phyloP scores from a whole-genome alignment of 768 basidiomycete species.

The Cystofilobasidium macerans region DNA sequence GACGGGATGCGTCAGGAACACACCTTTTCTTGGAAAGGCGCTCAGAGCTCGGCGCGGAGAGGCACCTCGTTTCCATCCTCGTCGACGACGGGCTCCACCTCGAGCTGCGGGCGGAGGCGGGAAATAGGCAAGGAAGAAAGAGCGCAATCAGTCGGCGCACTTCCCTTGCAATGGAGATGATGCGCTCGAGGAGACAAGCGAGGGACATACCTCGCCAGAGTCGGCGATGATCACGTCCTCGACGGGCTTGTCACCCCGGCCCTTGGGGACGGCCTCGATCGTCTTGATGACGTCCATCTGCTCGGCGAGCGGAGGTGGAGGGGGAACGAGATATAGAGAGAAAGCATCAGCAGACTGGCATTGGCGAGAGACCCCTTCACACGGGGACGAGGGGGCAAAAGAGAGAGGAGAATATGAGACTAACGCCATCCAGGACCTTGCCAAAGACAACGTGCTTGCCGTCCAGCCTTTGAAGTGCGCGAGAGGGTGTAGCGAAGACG shows the following conservation, averaged over 20 bases:
- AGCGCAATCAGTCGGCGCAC: no score
- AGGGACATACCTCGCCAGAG: slow-evolving; percentile 76
- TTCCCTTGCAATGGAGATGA: no score
- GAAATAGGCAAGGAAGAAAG: no score
- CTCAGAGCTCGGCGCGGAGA: slow-evolving; percentile 83
- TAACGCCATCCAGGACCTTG: slow-evolving; percentile 66
- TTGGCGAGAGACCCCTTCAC: no score
- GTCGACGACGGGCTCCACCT: slow-evolving; percentile 45
- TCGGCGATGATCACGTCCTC: slow-evolving; percentile 70
- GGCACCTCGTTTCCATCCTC: slow-evolving; percentile 77
- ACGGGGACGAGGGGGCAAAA: background rate
- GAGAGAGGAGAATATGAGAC: background rate
- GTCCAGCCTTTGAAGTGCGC: no score
- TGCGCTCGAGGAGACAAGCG: no score
- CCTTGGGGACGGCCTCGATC: slow-evolving; percentile 63
- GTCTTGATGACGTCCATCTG: slow-evolving; percentile 63
- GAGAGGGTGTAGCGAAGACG: no score
- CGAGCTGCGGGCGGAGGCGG: slow-evolving; percentile 27
- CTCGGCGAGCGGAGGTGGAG: no score
- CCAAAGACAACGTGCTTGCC: slow-evolving; percentile 92
- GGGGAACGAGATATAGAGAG: no score
- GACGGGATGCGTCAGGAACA: background rate
- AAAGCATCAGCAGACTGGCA: no score
- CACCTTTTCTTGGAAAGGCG: background rate
- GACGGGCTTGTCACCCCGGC: slow-evolving; percentile 56